Evolutionary conservation across 73 alveolate species (phyloP).

Genomic region (Effrenium voratum): DNA sequence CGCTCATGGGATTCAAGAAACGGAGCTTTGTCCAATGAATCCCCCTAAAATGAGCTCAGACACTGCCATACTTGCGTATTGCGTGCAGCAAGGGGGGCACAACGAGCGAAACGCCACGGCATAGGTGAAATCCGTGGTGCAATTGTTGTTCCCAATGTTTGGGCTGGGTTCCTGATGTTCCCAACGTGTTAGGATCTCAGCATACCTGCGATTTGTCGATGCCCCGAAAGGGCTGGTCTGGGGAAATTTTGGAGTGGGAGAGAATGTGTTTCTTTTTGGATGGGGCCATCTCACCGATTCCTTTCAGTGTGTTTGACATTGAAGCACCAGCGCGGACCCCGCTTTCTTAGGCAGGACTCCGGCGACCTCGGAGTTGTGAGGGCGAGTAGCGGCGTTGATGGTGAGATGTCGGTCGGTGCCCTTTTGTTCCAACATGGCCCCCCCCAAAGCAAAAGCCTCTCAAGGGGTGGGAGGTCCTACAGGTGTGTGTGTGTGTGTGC

Average conservation of each 20-base stretch:
- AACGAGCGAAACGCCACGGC: background rate
- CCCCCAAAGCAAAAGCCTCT: background rate
- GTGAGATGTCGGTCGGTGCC: background rate
- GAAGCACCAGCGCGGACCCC: too few relatives aligned
- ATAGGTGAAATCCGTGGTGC: too few relatives aligned
- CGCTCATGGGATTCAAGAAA: too few relatives aligned
- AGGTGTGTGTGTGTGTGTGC: too few relatives aligned
- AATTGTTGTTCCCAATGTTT: background rate
- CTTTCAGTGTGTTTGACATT: too few relatives aligned
- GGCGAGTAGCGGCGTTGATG: background rate
- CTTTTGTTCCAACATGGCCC: background rate
- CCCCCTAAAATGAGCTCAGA: background rate
- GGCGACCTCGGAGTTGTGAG: too few relatives aligned
- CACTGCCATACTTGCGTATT: background rate
- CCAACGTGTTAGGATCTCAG: background rate
- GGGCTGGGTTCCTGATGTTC: background rate
- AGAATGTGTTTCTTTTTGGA: too few relatives aligned
- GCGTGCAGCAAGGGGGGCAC: background rate
- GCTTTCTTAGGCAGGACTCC: too few relatives aligned
- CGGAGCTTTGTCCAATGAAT: background rate
- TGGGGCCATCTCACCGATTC: too few relatives aligned
- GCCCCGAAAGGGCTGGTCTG: too few relatives aligned
- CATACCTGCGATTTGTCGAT: too few relatives aligned
- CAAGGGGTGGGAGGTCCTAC: background rate
- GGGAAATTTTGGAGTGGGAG: too few relatives aligned